phyloP scores from a whole-genome alignment of 2,329 filamentous ascomycete genomes.

The Pezicula radicicola region DNA sequence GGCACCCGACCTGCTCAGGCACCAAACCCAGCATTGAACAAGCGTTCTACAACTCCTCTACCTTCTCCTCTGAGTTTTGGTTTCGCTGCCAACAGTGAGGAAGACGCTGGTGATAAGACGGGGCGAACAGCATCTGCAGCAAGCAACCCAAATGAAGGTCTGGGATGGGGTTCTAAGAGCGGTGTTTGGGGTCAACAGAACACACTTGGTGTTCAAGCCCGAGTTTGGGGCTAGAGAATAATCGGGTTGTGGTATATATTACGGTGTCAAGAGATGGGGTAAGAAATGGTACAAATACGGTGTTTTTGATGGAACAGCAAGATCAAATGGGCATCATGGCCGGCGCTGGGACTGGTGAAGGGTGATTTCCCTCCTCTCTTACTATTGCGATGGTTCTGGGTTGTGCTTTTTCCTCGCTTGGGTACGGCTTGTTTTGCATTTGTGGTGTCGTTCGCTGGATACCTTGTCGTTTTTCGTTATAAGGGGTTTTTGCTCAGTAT shows the following conservation, averaged over 20 bases:
- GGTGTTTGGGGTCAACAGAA: conserved; percentile 73
- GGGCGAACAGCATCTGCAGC: conserved; percentile 47
- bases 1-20: conserved; percentile 75
- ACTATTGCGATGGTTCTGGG: no score
- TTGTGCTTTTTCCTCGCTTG: no score
- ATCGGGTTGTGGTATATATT: no score
- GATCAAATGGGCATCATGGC: no score
- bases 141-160: conserved; percentile 53
- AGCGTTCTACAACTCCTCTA: conserved; percentile 80
- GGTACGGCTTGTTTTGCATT: no score
- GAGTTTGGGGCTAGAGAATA: conserved; percentile 77
- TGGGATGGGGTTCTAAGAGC: conserved; percentile 72
- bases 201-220: conserved; percentile 82
- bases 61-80: conserved; percentile 83
- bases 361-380: no score
- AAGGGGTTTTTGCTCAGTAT: no score
- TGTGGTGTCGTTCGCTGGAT: no score
- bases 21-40: conserved; percentile 57
- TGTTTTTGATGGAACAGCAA: no score
- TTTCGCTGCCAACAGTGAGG: conserved; percentile 56
- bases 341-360: no score
- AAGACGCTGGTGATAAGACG: conserved; percentile 35
- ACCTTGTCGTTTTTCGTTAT: no score
- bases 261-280: background rate
- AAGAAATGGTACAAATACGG: no score